phyloP scores from a whole-genome alignment of 352 stramenopile species.

The Phytophthora ohioensis region DNA sequence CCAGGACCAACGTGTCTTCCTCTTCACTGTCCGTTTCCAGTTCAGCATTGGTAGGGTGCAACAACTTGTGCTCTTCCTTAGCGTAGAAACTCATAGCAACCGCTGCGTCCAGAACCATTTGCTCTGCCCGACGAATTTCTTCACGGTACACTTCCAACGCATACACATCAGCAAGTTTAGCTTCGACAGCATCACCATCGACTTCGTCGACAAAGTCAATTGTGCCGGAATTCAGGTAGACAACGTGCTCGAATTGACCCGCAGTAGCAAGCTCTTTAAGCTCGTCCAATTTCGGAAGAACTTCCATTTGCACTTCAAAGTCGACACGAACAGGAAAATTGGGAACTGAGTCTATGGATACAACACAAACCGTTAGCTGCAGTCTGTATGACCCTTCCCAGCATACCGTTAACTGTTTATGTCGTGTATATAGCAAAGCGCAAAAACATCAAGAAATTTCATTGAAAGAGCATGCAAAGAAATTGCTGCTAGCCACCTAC shows the following conservation, averaged over 20 bases:
- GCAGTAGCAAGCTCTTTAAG: conserved; percentile 23
- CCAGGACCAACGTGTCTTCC: conserved; percentile 21
- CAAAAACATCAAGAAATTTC: too few relatives aligned
- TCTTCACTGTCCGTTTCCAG: conserved; percentile 30
- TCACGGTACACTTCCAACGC: conserved; percentile 52
- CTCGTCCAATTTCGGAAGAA: conserved; percentile 25
- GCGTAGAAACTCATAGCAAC: conserved; percentile 57
- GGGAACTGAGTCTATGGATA: conserved; percentile 2
- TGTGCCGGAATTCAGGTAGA: conserved; percentile 18
- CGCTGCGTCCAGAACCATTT: conserved; percentile 46
- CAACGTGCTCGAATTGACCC: conserved; percentile 26
- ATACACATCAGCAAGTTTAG: conserved; percentile 34
- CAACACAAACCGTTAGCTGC: too few relatives aligned
- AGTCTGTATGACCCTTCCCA: neutral
- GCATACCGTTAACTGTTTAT: conserved; percentile 5
- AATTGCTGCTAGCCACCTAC: too few relatives aligned
- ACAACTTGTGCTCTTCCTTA: conserved; percentile 49
- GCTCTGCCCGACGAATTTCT: conserved; percentile 48
- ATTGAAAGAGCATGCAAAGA: too few relatives aligned
- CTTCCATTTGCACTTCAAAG: conserved; percentile 23
- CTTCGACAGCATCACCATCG: conserved; percentile 28
- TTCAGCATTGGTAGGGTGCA: conserved; percentile 18
- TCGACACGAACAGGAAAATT: conserved; percentile 5
- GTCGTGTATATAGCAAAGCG: too few relatives aligned
- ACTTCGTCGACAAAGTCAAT: conserved; percentile 31